These are phyloP conservation scores for Beauveria sp. DNA, from an alignment of 2,329 filamentous ascomycete genomes.

Conservation along the genomic window DNA sequence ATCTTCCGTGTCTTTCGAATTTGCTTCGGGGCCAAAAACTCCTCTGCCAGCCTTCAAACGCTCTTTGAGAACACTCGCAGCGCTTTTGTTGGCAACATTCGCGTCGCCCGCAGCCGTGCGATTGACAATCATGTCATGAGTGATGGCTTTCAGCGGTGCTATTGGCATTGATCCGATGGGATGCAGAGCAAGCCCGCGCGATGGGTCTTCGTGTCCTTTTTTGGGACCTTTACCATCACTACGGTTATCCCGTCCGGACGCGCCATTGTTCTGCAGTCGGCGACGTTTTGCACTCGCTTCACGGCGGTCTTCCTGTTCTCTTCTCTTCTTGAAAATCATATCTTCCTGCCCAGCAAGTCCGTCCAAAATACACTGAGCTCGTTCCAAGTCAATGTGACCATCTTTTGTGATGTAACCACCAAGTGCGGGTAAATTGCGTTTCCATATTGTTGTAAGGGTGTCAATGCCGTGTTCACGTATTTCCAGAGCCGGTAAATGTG, in stretches of 20 bases:
- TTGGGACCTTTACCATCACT: constrained; percentile 15
- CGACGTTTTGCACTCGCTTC: constrained; percentile 73
- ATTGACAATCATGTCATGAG: constrained; percentile 84
- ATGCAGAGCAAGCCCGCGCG: constrained; percentile 24
- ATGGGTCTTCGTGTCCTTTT: constrained; percentile 27
- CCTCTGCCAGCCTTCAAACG: constrained; percentile 50
- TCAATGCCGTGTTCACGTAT: constrained; percentile 97
- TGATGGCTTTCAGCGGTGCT: constrained; percentile 52
- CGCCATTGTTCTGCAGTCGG: constrained; percentile 53
- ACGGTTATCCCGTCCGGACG: constrained; percentile 15
- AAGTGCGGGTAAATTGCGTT: constrained; percentile 84
- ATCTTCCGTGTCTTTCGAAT: constrained; percentile 23
- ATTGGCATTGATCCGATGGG: constrained; percentile 43
- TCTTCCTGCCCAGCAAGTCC: constrained; percentile 90
- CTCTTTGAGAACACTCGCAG: constrained; percentile 79
- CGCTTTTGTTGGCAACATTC: constrained; percentile 86
- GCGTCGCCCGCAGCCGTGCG: constrained; percentile 57
- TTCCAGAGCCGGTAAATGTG: constrained; percentile 92
- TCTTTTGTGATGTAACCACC: constrained; percentile 95
- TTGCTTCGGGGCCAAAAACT: constrained; percentile 13
- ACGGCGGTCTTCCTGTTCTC: constrained; percentile 75
- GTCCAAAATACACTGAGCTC: constrained; percentile 79
- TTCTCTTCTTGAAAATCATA: constrained; percentile 81
- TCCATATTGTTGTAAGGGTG: constrained; percentile 93
- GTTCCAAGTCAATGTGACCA: constrained; percentile 78